Evolutionary conservation across 2,329 filamentous ascomycete species (phyloP).

Genomic region (Rugonectria rugulosa): DNA sequence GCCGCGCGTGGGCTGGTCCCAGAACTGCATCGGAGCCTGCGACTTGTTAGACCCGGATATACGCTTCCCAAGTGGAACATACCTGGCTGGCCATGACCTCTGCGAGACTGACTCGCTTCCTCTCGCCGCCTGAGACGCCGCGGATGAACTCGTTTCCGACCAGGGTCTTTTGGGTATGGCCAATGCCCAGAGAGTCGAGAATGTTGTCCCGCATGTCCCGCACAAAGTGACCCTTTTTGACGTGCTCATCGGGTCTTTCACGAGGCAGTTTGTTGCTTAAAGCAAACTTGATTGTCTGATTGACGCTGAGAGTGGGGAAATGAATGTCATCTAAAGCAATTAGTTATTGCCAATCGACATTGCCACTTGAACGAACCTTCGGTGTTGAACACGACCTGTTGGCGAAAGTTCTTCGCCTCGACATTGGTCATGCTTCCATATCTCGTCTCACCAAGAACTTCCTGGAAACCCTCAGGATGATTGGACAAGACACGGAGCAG

Average conservation of each 20-base stretch:
- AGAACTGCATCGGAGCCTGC: constrained; percentile 63
- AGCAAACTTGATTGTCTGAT: constrained; percentile 70
- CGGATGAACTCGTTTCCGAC: constrained; percentile 73
- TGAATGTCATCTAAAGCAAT: constrained; percentile 58
- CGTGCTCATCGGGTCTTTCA: constrained; percentile 56
- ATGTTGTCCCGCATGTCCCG: constrained; percentile 43
- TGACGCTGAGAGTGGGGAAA: constrained; percentile 71
- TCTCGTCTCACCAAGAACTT: constrained; percentile 36
- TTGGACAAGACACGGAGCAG: constrained; percentile 42
- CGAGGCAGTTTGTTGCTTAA: constrained; percentile 67
- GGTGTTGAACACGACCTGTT: constrained; percentile 44
- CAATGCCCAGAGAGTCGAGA: constrained; percentile 68
- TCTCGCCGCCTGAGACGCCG: constrained; percentile 64
- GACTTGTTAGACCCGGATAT: not conserved
- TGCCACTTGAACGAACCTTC: constrained; percentile 38
- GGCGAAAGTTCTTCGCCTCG: constrained; percentile 35
- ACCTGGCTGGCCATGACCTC: constrained; percentile 62
- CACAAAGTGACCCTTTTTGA: constrained; percentile 41
- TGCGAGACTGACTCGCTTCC: constrained; percentile 75
- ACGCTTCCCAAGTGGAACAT: not conserved
- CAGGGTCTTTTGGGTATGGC: constrained; percentile 65
- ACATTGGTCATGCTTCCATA: constrained; percentile 39
- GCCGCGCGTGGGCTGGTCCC: constrained; percentile 75
- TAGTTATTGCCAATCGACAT: not conserved
- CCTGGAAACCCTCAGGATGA: constrained; percentile 37